Percentiles rank a stretch among this genome's conserved stretches.
phyloP scores from a whole-genome alignment of 352 stramenopile genomes.

The Globisporangium splendens region DNA sequence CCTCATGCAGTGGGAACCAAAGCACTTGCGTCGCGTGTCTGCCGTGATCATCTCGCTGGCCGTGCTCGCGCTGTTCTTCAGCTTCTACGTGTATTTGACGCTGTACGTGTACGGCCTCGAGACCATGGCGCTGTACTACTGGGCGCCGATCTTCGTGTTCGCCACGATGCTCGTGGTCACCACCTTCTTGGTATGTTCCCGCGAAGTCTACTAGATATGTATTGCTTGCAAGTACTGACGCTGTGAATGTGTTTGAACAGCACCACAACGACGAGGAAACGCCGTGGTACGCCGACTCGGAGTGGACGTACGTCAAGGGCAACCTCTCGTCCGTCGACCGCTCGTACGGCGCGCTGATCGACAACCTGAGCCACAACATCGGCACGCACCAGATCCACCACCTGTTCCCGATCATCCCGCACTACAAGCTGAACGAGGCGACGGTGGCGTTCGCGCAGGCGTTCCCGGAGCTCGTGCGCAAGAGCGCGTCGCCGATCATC shows the following conservation, averaged over 20 bases:
- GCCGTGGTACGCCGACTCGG: conserved; percentile 77
- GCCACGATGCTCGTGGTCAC: conserved; percentile 79
- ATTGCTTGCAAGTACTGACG: too few species aligned
- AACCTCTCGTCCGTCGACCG: conserved; percentile 81
- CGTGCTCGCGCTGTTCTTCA: conserved; percentile 36
- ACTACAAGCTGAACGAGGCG: conserved; percentile 76
- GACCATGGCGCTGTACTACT: conserved; percentile 80
- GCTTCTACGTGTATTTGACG: conserved; percentile 36
- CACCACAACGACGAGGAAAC: conserved; percentile 84
- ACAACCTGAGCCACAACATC: conserved; percentile 87
- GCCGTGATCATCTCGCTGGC: conserved; percentile 62
- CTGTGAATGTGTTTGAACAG: conserved; percentile 9
- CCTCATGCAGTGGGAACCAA: conserved; percentile 41
- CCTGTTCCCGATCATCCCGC: conserved; percentile 84
- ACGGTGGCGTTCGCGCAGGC: conserved; percentile 57
- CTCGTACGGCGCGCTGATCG: conserved; percentile 70
- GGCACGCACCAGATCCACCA: conserved; percentile 85
- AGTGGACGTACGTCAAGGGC: conserved; percentile 84
- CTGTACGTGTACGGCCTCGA: conserved; percentile 36
- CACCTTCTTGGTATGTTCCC: conserved; percentile 56
- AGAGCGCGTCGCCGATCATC: conserved; percentile 67
- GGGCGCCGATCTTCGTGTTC: conserved; percentile 69
- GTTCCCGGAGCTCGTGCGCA: conserved; percentile 73
- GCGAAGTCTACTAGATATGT: too few species aligned
- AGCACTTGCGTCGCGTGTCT: conserved; percentile 59